Conservation (phyloP, 2,329 filamentous ascomycete species). For the Colletotrichum scovillei region DNA sequence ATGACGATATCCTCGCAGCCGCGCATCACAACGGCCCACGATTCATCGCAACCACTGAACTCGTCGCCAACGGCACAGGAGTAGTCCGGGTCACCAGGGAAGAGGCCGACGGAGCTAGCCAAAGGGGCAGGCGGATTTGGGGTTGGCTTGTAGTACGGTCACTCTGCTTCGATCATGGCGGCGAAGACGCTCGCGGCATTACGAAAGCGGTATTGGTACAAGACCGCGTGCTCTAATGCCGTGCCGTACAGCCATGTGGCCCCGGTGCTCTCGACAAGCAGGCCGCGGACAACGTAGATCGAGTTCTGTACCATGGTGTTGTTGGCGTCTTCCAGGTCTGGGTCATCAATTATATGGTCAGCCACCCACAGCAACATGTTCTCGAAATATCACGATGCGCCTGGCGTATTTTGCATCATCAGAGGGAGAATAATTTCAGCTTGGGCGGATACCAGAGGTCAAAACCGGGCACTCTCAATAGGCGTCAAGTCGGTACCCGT, state of each 20-base stretch:
- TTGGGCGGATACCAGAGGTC: constrained; percentile 55
- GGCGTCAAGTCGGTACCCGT: constrained; percentile 74
- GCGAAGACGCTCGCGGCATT: constrained; percentile 63
- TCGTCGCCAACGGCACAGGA: constrained; percentile 26
- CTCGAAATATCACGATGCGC: constrained; percentile 62
- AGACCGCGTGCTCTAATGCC: constrained; percentile 59
- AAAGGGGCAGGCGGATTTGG: constrained; percentile 38
- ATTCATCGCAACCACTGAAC: constrained; percentile 37
- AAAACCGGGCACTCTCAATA: constrained; percentile 66
- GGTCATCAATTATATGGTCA: constrained; percentile 64
- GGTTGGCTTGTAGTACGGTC: constrained; percentile 67
- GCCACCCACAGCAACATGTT: constrained; percentile 76
- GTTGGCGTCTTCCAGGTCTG: constrained; percentile 56
- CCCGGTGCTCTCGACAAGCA: constrained; percentile 45
- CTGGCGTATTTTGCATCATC: constrained; percentile 57
- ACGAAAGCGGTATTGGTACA: constrained; percentile 64
- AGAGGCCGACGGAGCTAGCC: constrained; percentile 2
- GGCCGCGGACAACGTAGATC: constrained; percentile 49
- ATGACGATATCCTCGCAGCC: constrained; percentile 38
- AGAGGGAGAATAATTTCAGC: constrained; percentile 71
- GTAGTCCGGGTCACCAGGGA: constrained; percentile 35
- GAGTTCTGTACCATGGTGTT: constrained; percentile 63
- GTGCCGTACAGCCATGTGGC: constrained; percentile 56
- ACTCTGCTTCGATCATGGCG: constrained; percentile 75
- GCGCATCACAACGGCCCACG: constrained; percentile 39